Percentiles rank a stretch among this genome's conserved stretches.
Evolutionary conservation across 1,284 basidiomycete species (phyloP).

Genomic region (Schizophyllum commune): DNA sequence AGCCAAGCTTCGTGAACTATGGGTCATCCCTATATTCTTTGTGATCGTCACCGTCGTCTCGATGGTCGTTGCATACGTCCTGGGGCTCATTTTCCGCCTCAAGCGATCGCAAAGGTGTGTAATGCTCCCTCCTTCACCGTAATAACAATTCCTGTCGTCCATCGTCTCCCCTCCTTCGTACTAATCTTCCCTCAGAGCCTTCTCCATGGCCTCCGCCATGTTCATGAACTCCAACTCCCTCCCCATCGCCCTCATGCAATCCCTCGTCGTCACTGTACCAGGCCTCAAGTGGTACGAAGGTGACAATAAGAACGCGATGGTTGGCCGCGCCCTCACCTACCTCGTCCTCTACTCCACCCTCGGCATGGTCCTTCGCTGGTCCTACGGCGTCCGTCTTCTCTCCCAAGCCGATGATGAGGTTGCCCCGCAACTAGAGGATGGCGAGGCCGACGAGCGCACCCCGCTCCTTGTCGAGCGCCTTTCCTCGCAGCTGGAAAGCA

Average conservation of each 20-base stretch:
- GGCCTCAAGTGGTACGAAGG: conserved; percentile 78
- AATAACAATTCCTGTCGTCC: too few species aligned
- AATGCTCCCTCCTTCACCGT: too few species aligned
- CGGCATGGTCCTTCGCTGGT: conserved; percentile 93
- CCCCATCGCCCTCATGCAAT: conserved; percentile 89
- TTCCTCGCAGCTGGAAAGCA: background rate
- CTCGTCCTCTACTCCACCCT: conserved; percentile 89
- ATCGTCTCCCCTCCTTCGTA: background rate
- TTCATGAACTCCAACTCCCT: conserved; percentile 93
- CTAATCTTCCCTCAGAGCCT: conserved; percentile 43
- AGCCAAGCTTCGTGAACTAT: conserved; percentile 81
- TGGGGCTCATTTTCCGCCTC: conserved; percentile 45
- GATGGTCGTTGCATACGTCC: conserved; percentile 41
- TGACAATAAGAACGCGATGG: conserved; percentile 82
- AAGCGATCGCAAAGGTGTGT: conserved; percentile 55
- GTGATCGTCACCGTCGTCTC: conserved; percentile 63
- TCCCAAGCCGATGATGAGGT: conserved; percentile 59
- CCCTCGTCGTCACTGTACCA: conserved; percentile 78
- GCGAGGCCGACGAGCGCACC: conserved; percentile 17
- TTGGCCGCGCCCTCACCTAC: conserved; percentile 89
- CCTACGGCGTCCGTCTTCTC: conserved; percentile 76
- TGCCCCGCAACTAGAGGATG: conserved; percentile 14
- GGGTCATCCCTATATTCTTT: conserved; percentile 87
- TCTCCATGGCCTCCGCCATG: conserved; percentile 80
- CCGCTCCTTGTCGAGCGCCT: conserved; percentile 15